These are phyloP conservation scores for Brassica juncea DNA, from an alignment of 345 rosid genomes.

Conservation along the genomic window DNA sequence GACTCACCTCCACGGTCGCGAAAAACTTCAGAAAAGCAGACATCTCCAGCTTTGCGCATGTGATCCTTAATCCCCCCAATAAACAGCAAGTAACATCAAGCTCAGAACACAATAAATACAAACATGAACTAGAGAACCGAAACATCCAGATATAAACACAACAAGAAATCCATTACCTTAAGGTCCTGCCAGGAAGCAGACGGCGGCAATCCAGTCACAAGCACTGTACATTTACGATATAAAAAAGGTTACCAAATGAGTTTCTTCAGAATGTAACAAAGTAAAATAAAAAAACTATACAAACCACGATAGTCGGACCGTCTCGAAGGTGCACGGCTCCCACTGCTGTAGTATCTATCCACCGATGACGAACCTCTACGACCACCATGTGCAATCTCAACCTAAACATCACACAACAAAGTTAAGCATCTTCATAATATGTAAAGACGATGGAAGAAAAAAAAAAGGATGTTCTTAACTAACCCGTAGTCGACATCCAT, in stretches of 20 bases:
- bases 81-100: not conserved
- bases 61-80: constrained; percentile 62
- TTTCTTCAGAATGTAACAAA: not conserved
- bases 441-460: too few relatives aligned
- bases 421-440: not conserved
- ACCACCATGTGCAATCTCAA: constrained; percentile 91
- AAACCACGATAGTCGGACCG: constrained; percentile 92
- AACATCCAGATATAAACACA: not conserved
- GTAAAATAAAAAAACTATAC: constrained; percentile 2
- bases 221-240: constrained; percentile 48
- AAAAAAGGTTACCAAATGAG: not conserved
- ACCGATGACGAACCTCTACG: constrained; percentile 72
- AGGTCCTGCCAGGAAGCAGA: constrained; percentile 99
- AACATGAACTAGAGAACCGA: not conserved
- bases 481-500: constrained; percentile 78
- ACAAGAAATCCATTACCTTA: constrained; percentile 48
- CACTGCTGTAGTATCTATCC: constrained; percentile 70
- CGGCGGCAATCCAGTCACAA: constrained; percentile 84
- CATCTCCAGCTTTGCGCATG: constrained; percentile 99
- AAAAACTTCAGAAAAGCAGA: constrained; percentile 90
- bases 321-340: constrained; percentile 74
- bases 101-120: not conserved
- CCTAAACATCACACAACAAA: constrained; percentile 46
- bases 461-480: constrained; percentile 33
- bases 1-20: constrained; percentile 86